A percentile compares a stretch with the other conserved stretches of the same genome.
Evolutionary conservation across 139 green algal genomes (phyloP).

Genomic region (Picochlorum sp.): DNA sequence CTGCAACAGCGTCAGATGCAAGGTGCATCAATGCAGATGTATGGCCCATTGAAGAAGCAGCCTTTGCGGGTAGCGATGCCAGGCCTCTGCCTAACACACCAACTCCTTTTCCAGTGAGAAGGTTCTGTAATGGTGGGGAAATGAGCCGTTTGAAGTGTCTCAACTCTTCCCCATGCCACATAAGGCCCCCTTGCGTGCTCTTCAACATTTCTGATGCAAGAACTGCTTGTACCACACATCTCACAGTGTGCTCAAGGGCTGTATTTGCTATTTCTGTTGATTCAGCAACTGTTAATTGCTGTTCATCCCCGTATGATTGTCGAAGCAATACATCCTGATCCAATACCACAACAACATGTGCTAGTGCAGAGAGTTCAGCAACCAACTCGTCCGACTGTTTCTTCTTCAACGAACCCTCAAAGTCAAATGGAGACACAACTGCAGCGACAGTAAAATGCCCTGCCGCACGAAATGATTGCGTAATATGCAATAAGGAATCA

Average conservation of each 20-base stretch:
- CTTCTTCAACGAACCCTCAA: conserved; percentile 56
- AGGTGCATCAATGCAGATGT: conserved; percentile 41
- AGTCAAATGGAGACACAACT: conserved; percentile 64
- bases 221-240: conserved; percentile 58
- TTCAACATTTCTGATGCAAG: conserved; percentile 58
- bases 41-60: conserved; percentile 40
- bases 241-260: conserved; percentile 66
- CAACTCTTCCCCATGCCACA: conserved; percentile 69
- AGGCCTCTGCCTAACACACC: conserved; percentile 53
- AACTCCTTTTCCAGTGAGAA: conserved; percentile 19
- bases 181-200: conserved; percentile 40
- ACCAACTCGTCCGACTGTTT: conserved; percentile 54
- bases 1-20: conserved; percentile 35
- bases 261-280: conserved; percentile 68
- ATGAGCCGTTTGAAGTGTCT: conserved; percentile 58
- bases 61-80: conserved; percentile 39
- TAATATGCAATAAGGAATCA: conserved; percentile 41
- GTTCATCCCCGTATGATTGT: conserved; percentile 12
- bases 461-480: conserved; percentile 43
- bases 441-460: conserved; percentile 66
- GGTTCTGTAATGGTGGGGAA: conserved; percentile 51
- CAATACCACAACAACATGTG: conserved; percentile 54
- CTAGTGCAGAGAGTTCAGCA: conserved; percentile 39
- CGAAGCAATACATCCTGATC: conserved; percentile 37
- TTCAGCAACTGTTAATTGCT: conserved; percentile 62